Evolutionary conservation across 2,329 filamentous ascomycete genomes (phyloP).

Genomic region (Didymella keratinophila): DNA sequence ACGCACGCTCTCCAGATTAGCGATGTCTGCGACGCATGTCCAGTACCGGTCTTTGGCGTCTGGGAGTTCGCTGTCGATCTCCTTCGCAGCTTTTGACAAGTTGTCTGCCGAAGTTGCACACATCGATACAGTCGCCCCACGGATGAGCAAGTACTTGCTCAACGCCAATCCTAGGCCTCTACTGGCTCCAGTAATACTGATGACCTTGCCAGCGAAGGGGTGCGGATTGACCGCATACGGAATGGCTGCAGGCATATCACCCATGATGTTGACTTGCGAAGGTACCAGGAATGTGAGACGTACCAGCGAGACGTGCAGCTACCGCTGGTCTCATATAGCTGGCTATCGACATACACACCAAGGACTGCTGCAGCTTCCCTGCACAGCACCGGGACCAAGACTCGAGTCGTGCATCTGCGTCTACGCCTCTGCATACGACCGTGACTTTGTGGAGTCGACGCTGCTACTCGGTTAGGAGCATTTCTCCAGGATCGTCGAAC

Average conservation of each 20-base stretch:
- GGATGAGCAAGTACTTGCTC: conserved; percentile 21
- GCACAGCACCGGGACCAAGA: neutral
- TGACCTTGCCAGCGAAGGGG: conserved; percentile 24
- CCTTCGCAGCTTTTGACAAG: conserved; percentile 17
- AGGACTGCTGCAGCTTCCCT: neutral
- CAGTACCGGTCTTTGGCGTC: conserved; percentile 18
- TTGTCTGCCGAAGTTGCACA: conserved; percentile 23
- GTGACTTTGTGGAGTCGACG: neutral
- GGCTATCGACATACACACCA: neutral
- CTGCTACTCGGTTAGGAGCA: neutral
- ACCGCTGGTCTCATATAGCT: neutral
- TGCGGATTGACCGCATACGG: conserved; percentile 19
- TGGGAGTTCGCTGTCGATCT: conserved; percentile 21
- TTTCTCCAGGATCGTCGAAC: neutral
- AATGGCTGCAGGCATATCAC: conserved; percentile 1
- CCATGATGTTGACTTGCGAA: neutral
- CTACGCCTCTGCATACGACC: neutral
- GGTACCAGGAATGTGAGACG: neutral
- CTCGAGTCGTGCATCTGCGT: neutral
- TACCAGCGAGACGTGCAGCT: neutral
- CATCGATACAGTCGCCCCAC: conserved; percentile 22
- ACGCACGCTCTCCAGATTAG: conserved; percentile 13
- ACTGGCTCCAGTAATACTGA: conserved; percentile 25
- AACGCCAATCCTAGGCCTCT: conserved; percentile 21
- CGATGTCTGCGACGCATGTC: conserved; percentile 19